phyloP scores from a whole-genome alignment of 1,284 basidiomycete genomes.

The Gomphus bonarii region DNA sequence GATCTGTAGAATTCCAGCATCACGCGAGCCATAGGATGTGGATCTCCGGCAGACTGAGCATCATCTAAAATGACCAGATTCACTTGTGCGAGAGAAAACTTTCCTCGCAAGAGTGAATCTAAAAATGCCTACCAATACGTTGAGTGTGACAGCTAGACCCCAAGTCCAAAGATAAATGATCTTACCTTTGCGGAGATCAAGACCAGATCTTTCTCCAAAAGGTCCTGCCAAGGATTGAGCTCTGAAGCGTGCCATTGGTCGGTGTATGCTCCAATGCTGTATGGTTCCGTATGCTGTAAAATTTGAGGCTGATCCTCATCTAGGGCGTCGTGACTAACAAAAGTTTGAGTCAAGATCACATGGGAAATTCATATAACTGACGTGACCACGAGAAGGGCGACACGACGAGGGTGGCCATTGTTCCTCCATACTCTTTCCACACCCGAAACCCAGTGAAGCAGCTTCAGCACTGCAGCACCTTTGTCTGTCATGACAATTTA shows the following conservation, averaged over 20 bases:
- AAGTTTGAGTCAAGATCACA: background rate
- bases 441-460: slow-evolving; percentile 10
- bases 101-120: slow-evolving; percentile 21
- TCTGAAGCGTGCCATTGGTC: slow-evolving; percentile 13
- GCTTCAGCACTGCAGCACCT: slow-evolving; percentile 1
- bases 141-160: background rate
- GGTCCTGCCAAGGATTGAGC: slow-evolving; percentile 20
- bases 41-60: slow-evolving; percentile 20
- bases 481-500: slow-evolving; percentile 9
- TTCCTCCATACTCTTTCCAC: background rate
- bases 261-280: slow-evolving; percentile 17
- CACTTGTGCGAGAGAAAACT: slow-evolving; percentile 29
- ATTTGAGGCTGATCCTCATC: slow-evolving; percentile 4
- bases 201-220: slow-evolving; percentile 27
- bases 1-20: slow-evolving; percentile 35
- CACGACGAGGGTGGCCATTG: background rate
- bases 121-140: slow-evolving; percentile 20
- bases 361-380: background rate
- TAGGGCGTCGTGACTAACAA: background rate
- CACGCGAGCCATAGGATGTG: slow-evolving; percentile 29
- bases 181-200: slow-evolving; percentile 28
- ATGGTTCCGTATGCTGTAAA: slow-evolving; percentile 1
- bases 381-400: slow-evolving; percentile 7
- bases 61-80: slow-evolving; percentile 34
- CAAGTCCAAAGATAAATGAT: background rate